Conservation (phyloP, 2,329 filamentous ascomycete genomes). For the Penicillium psychrosexuale region DNA sequence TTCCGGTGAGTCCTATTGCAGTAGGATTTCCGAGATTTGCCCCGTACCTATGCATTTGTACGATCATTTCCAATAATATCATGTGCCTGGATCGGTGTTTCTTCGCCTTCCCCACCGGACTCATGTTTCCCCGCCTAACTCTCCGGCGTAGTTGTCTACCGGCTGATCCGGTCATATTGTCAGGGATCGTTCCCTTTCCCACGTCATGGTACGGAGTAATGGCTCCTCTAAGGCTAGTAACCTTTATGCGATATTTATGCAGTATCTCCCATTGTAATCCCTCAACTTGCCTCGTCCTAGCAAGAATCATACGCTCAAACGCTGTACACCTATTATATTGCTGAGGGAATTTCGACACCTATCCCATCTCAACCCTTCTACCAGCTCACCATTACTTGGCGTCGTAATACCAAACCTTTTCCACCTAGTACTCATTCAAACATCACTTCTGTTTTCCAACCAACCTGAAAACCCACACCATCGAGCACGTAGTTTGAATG, state of each 20-base stretch:
- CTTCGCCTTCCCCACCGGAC: not conserved
- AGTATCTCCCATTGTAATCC: not conserved
- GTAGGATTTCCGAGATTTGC: not conserved
- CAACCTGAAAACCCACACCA: slow-evolving; percentile 17
- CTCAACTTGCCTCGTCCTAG: not conserved
- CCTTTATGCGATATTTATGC: not conserved
- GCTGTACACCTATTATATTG: not conserved
- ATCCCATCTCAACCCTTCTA: slow-evolving; percentile 1
- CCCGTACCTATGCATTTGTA: not conserved
- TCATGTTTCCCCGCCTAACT: not conserved
- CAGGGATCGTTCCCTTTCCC: not conserved
- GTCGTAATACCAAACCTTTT: slow-evolving; percentile 5
- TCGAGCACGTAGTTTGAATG: slow-evolving; percentile 14
- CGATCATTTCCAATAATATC: slow-evolving; percentile 1
- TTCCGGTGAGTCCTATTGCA: not conserved
- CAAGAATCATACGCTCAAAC: not conserved
- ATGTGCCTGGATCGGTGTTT: not conserved
- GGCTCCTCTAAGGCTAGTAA: not conserved
- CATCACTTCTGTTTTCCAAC: slow-evolving; percentile 17
- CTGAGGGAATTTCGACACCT: not conserved
- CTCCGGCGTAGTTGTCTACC: not conserved
- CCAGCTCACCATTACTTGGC: slow-evolving; percentile 10
- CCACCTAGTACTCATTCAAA: slow-evolving; percentile 16
- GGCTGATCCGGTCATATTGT: not conserved
- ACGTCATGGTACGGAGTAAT: not conserved